Evolutionary conservation across 2,329 filamentous ascomycete species (phyloP), one percentile per base, ranked within the genome.

Genomic region (Fusarium siculi): DNA sequence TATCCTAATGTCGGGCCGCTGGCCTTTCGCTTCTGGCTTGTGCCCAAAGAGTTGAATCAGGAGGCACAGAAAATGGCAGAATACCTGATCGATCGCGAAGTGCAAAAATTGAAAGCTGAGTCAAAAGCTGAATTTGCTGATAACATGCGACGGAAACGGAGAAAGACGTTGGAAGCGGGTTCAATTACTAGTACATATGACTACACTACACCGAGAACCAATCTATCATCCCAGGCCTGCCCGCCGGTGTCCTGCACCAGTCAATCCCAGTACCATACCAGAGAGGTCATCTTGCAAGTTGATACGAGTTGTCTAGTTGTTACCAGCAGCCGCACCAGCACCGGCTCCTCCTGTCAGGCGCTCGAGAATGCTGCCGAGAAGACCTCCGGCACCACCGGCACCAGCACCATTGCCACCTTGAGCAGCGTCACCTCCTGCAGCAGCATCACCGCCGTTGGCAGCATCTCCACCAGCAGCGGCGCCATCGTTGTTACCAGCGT

Each of bases 181-280:
- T 44, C n/a, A 1, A 54, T 47, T 32, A 66, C 36, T 39, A 44
- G 39, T 52, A 44, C 28, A 21, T 49, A 63, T 18, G 2, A 30
- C 30, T 58, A 39, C n/a, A 56, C 50, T 44, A 47, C 11, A 14
- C 12, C 14, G 10, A 28, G n/a, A 28, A 19, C 34, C 25, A 34
- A 60, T 36, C 19, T 43, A 34, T 21, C 14, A 68, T 49, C 19
- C 19, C 36, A 43, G 19, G 47, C 47, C 65, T 44, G 34, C 53
- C 40, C 47, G 23, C 44, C 9, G 63, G 55, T 68, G 63, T 54
- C 65, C 65, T 68, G 63, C 55, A 68, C 65, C 55, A 59, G 34
- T 39, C 34, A 34, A 30, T 18, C 42, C 39, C 34, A 30, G 19
- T 32, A 34, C 19, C 43, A 39, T 34, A 39, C 19, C 28, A 40